These are phyloP conservation scores for Daldinia caldariorum DNA, from an alignment of 495 filamentous ascomycete genomes.

Conservation along the genomic window DNA sequence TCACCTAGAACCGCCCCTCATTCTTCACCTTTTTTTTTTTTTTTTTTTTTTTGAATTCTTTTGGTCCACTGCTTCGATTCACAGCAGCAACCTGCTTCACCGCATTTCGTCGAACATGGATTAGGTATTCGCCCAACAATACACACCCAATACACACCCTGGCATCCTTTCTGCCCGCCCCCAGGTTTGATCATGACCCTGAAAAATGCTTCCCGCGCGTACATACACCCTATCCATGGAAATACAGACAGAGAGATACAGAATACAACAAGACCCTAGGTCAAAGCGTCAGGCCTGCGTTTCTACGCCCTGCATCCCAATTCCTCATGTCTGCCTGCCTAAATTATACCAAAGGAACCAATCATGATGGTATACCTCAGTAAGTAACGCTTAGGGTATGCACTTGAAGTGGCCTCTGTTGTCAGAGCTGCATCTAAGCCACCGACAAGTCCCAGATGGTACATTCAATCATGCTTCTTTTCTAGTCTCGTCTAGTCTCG, in stretches of 20 bases:
- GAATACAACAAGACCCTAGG: not conserved
- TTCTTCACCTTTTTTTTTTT: conserved; percentile 22
- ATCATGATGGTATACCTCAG: conserved; percentile 11
- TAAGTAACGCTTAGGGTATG: no score
- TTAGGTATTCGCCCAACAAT: conserved; percentile 21
- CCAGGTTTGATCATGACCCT: conserved; percentile 24
- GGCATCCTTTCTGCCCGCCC: conserved; percentile 7
- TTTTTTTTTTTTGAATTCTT: no score
- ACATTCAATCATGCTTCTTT: conserved; percentile 35
- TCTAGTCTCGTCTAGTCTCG: conserved; percentile 4
- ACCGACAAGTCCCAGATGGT: conserved; percentile 27
- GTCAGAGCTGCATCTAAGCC: conserved; percentile 34
- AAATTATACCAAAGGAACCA: conserved; percentile 23
- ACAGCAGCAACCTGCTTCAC: conserved; percentile 33
- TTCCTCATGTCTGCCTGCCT: conserved; percentile 33
- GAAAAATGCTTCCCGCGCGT: conserved; percentile 9
- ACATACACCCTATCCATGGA: conserved; percentile 13
- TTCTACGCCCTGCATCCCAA: conserved; percentile 19
- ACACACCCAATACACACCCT: not conserved
- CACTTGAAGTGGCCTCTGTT: conserved; percentile 6
- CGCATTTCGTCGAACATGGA: conserved; percentile 39
- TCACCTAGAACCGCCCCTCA: conserved; percentile 24
- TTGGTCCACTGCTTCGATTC: conserved; percentile 9
- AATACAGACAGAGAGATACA: conserved; percentile 2
- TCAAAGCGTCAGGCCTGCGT: conserved; percentile 11